Conservation (phyloP, 768 basidiomycete genomes). For the Boletus huronensis region DNA sequence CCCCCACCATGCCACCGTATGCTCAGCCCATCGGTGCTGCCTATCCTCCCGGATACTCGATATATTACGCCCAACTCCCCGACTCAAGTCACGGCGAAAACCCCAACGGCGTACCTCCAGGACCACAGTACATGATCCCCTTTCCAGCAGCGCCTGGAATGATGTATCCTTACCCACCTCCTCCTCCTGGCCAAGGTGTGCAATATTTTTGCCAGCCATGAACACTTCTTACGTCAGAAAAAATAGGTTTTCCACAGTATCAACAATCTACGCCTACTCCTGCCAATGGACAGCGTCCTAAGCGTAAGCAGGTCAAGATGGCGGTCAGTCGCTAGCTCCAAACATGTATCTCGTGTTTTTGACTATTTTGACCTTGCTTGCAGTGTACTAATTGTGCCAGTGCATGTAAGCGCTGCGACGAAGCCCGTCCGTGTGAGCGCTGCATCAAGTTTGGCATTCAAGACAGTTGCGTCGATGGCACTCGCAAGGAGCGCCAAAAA, state of each 20-base stretch:
- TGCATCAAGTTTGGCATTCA: slow-evolving; percentile 62
- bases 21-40: slow-evolving; percentile 25
- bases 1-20: slow-evolving; percentile 28
- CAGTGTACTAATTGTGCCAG: slow-evolving; percentile 57
- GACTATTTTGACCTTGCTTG: neutral
- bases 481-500: slow-evolving; percentile 62
- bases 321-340: slow-evolving; percentile 38
- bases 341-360: slow-evolving; percentile 1
- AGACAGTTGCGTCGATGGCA: slow-evolving; percentile 54
- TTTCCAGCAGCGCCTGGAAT: slow-evolving; percentile 40
- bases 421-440: slow-evolving; percentile 58
- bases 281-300: slow-evolving; percentile 30
- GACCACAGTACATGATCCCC: slow-evolving; percentile 36
- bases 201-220: slow-evolving; percentile 2
- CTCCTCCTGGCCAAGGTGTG: slow-evolving; percentile 38
- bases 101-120: slow-evolving; percentile 26
- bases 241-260: slow-evolving; percentile 32
- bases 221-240: slow-evolving; percentile 14
- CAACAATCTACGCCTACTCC: slow-evolving; percentile 22
- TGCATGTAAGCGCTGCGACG: slow-evolving; percentile 57
- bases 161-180: slow-evolving; percentile 42
- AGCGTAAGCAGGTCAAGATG: slow-evolving; percentile 59
- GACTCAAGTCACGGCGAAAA: slow-evolving; percentile 34
- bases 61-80: slow-evolving; percentile 32
- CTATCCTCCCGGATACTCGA: slow-evolving; percentile 33